These are phyloP conservation scores for Clarireedia monteithiana DNA, from an alignment of 2,329 filamentous ascomycete species.

Conservation along the genomic window DNA sequence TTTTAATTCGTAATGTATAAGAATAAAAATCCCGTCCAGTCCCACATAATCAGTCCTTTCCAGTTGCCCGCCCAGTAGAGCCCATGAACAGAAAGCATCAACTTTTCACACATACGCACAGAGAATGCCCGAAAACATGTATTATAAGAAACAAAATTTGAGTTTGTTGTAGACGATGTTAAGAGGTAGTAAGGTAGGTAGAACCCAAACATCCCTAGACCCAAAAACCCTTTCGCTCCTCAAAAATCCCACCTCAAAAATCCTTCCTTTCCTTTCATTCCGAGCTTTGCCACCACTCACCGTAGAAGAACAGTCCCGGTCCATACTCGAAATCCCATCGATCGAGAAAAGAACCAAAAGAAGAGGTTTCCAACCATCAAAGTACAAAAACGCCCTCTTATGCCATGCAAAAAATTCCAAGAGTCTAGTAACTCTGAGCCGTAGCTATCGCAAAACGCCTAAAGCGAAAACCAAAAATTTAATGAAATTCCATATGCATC, in stretches of 20 bases:
- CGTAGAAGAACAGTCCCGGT: not conserved
- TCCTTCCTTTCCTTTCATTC: not conserved
- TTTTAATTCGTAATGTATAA: no score
- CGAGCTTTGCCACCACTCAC: not conserved
- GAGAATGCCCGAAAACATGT: no score
- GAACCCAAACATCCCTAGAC: no score
- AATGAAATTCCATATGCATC: not conserved
- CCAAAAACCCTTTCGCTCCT: no score
- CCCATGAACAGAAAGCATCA: no score
- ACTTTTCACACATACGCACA: no score
- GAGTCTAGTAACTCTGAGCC: constrained; percentile 6
- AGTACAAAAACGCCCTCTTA: constrained; percentile 8
- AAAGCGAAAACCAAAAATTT: not conserved
- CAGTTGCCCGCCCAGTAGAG: no score
- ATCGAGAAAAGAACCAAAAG: not conserved
- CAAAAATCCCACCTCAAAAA: not conserved
- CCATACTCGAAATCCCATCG: not conserved
- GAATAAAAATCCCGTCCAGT: no score
- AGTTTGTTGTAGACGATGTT: no score
- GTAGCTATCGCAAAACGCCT: constrained; percentile 8
- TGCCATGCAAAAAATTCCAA: constrained; percentile 5
- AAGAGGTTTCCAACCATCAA: not conserved
- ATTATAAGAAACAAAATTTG: no score
- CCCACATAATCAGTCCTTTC: no score
- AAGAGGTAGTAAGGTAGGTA: no score